phyloP scores from a whole-genome alignment of 2,329 filamentous ascomycete species.

The Venturia nashicola region DNA sequence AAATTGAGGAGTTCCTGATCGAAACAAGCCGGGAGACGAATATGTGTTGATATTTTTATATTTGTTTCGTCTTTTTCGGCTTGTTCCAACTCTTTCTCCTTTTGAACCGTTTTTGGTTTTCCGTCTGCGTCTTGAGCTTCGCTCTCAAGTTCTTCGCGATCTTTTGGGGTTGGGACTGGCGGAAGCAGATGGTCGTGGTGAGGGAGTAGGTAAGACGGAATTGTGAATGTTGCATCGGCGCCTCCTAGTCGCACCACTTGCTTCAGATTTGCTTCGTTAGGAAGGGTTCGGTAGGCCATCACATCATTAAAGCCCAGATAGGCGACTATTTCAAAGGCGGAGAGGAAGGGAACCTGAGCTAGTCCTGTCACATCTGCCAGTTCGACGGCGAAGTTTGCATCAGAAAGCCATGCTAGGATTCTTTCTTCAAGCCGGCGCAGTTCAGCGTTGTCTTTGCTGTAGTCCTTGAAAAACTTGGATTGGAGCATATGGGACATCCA shows the following conservation, averaged over 20 bases:
- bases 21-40: slow-evolving; percentile 36
- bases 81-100: slow-evolving; percentile 27
- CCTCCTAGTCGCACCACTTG: slow-evolving; percentile 40
- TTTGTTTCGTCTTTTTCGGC: slow-evolving; percentile 35
- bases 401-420: slow-evolving; percentile 37
- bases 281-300: slow-evolving; percentile 36
- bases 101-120: slow-evolving; percentile 30
- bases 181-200: slow-evolving; percentile 44
- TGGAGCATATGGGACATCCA: slow-evolving; percentile 37
- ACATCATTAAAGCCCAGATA: slow-evolving; percentile 35
- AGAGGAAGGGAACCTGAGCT: slow-evolving; percentile 36
- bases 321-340: slow-evolving; percentile 35
- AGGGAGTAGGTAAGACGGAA: slow-evolving; percentile 39
- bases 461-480: slow-evolving; percentile 37
- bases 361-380: slow-evolving; percentile 32
- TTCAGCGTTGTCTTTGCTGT: slow-evolving; percentile 30
- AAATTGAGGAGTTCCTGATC: slow-evolving; percentile 42
- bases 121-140: slow-evolving; percentile 31
- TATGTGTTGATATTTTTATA: slow-evolving; percentile 36
- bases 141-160: slow-evolving; percentile 22
- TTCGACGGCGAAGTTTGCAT: slow-evolving; percentile 41
- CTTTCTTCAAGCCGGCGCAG: slow-evolving; percentile 33
- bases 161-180: slow-evolving; percentile 22
- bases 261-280: slow-evolving; percentile 29
- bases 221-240: slow-evolving; percentile 35